Base-by-base conservation (phyloP, 495 filamentous ascomycete genomes). In the Aspergillus kassunensis region DNA sequence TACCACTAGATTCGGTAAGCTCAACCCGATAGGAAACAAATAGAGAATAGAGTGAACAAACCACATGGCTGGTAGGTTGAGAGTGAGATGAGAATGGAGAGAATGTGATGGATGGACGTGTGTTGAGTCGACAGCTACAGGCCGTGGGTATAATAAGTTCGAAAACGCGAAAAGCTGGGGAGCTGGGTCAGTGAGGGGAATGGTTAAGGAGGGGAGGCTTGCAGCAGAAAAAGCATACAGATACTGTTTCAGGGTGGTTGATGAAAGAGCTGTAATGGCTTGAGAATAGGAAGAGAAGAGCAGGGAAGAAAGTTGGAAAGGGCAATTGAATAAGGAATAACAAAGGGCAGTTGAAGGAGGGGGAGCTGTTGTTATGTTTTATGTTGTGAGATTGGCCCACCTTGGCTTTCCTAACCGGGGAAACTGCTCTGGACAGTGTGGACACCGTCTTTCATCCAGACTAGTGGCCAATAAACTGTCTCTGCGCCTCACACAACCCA, bases 1-100 rank as follows among this genome's bases (percentile, higher is more conserved):
- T 98, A 71, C 93, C 93, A 85, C 93, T 97, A 58, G 19, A 11
- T 4, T 16, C 16, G 30, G 24, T 44, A 3, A 46, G 45, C 35
- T 36, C 3, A 34, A 16, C 18, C n/a, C 9, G 4, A 12, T 15
- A 9, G n/a, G 33, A 23, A 53, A 49, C 39, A 19, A 8, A 7
- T 45, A 31, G 13, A 12, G 36, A 20, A 12, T 46, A 34, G 23
- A 18, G 6, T 20, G 11, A 34, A 66, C 70, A 45, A 61, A 73
- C 70, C 70, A 73, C 70, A 73, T 72, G 53, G 53, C 55, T 51
- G 39, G 23, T 25, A 12, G n/a, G 43, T 29, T n/a, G n/a, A 36
- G 21, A 13, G 2, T 13, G 46, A 39, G 46, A 25, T 35, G 40
- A 7, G 40, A 42, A 15, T 25, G 24, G 27, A 16, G 21, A 30